Conservation (phyloP, 495 filamentous ascomycete genomes). For the Neurospora pannonica region DNA sequence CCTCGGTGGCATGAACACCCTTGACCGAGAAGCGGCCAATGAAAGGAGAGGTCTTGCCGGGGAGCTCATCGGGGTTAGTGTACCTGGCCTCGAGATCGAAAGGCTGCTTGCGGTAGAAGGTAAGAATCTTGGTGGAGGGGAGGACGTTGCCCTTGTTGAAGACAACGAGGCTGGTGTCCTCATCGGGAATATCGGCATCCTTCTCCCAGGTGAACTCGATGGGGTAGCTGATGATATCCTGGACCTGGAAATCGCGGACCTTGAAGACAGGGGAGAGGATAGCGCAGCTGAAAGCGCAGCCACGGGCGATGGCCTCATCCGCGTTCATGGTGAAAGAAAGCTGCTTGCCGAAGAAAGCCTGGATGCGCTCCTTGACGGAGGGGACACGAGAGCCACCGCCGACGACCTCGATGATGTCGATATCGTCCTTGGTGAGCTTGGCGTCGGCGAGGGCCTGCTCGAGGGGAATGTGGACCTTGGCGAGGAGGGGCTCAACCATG, state of each 20-base stretch:
- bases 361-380: constrained; percentile 79
- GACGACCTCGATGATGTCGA: constrained; percentile 88
- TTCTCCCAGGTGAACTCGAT: constrained; percentile 99
- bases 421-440: constrained; percentile 80
- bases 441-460: constrained; percentile 90
- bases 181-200: constrained; percentile 94
- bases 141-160: constrained; percentile 97
- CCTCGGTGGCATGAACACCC: constrained; percentile 66
- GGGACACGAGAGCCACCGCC: constrained; percentile 95
- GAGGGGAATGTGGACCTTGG: constrained; percentile 60
- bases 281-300: constrained; percentile 95
- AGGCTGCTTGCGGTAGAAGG: constrained; percentile 96
- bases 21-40: constrained; percentile 95
- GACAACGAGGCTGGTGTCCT: constrained; percentile 94
- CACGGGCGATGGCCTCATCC: constrained; percentile 93
- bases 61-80: constrained; percentile 75
- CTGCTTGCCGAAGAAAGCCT: constrained; percentile 80
- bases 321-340: constrained; percentile 97
- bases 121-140: constrained; percentile 98
- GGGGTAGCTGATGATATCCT: constrained; percentile 95
- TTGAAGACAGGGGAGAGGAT: constrained; percentile 97
- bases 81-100: constrained; percentile 97
- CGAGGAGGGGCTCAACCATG: constrained; percentile 77
- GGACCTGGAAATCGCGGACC: constrained; percentile 93
- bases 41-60: constrained; percentile 86